Conservation (phyloP, 257 asterid genomes). For the Cordia subcordata region DNA sequence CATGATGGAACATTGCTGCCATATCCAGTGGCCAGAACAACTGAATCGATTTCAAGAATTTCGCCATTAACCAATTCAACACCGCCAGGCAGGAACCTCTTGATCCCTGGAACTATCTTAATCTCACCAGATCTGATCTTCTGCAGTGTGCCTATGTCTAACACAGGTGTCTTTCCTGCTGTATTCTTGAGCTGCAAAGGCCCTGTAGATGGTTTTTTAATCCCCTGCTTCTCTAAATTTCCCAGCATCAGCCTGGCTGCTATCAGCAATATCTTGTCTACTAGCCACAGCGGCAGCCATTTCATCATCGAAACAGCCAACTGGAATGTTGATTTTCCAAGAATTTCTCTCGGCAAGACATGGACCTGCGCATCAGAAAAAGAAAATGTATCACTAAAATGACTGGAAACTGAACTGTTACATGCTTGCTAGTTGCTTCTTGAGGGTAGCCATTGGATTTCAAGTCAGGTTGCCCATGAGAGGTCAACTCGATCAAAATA, state of each 20-base stretch:
- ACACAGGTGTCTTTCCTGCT: constrained; percentile 64
- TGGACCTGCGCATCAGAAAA: constrained; percentile 41
- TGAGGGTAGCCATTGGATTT: too few relatives aligned
- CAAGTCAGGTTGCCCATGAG: too few relatives aligned
- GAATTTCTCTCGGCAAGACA: constrained; percentile 52
- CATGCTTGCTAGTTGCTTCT: too few relatives aligned
- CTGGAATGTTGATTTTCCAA: constrained; percentile 61
- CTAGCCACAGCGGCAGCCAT: constrained; percentile 74
- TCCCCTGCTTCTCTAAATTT: constrained; percentile 42
- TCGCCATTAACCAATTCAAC: constrained; percentile 50
- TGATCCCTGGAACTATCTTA: constrained; percentile 44
- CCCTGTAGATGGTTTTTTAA: constrained; percentile 46
- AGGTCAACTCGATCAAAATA: too few relatives aligned
- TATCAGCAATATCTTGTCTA: constrained; percentile 45
- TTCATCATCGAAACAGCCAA: constrained; percentile 43
- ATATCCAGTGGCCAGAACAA: constrained; percentile 62
- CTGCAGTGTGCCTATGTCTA: constrained; percentile 59
- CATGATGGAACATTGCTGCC: constrained; percentile 64
- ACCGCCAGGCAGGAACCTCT: constrained; percentile 19
- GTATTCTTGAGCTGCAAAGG: constrained; percentile 57
- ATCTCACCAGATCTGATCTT: constrained; percentile 53
- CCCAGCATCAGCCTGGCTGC: constrained; percentile 54
- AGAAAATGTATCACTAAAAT: not conserved
- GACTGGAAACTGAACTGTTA: too few relatives aligned
- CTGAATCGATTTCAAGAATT: constrained; percentile 39